Evolutionary conservation across 305 asterid species (phyloP).

Genomic region (Fraxinus xanthoxyloides): DNA sequence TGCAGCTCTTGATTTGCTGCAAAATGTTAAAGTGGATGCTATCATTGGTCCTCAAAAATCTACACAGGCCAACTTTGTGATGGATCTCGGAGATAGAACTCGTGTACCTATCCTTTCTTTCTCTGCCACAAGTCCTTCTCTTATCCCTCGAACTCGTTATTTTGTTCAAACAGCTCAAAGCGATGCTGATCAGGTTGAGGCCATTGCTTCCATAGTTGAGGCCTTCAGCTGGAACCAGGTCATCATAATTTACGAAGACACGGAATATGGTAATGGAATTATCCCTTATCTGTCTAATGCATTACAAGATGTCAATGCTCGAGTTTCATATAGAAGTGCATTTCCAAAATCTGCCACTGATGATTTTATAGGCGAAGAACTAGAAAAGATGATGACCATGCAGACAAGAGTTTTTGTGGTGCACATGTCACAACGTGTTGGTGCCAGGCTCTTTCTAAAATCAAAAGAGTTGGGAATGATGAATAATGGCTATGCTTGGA

Average conservation of each 20-base stretch:
- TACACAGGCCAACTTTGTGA: neutral
- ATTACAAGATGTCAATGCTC: constrained; percentile 30
- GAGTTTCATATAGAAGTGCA: constrained; percentile 25
- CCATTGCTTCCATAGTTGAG: constrained; percentile 33
- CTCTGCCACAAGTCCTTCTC: constrained; percentile 48
- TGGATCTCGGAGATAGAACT: constrained; percentile 40
- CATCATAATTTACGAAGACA: constrained; percentile 30
- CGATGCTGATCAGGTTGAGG: constrained; percentile 34
- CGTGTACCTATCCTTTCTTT: constrained; percentile 40
- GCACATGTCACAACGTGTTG: constrained; percentile 35
- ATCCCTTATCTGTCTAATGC: constrained; percentile 27
- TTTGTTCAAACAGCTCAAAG: constrained; percentile 42
- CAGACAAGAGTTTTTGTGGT: constrained; percentile 39
- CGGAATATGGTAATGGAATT: constrained; percentile 30
- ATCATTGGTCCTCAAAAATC: constrained; percentile 21
- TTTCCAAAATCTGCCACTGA: constrained; percentile 25
- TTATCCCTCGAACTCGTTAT: constrained; percentile 23
- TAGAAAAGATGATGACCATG: constrained; percentile 31
- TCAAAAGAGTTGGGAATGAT: constrained; percentile 47
- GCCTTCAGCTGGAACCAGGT: constrained; percentile 32
- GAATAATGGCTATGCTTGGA: constrained; percentile 56
- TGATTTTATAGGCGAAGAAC: constrained; percentile 18
- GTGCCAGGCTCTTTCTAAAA: constrained; percentile 38
- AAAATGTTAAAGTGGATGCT: constrained; percentile 35
- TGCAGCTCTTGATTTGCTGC: constrained; percentile 36